A percentile compares a stretch with the other conserved stretches of the same genome.
These are phyloP conservation scores for Sporothrix globosa DNA, from an alignment of 2,329 filamentous ascomycete species.

Conservation along the genomic window DNA sequence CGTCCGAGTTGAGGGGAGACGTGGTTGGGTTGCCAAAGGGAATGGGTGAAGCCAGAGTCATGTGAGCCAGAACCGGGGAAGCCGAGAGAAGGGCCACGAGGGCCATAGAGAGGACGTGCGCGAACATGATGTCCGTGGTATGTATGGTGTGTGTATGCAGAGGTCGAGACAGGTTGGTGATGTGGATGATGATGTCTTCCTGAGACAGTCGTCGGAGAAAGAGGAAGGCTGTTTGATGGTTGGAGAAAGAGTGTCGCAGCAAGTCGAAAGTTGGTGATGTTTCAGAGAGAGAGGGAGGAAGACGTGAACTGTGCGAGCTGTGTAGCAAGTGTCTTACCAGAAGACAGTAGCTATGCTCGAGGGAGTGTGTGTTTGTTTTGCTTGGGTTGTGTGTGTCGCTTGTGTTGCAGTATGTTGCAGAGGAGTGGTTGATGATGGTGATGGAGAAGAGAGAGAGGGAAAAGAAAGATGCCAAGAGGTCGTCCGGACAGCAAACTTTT, in stretches of 20 bases:
- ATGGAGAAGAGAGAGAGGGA: not conserved
- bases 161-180: not conserved
- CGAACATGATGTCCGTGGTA: conserved; percentile 7
- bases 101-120: conserved; percentile 15
- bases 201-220: not conserved
- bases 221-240: not conserved
- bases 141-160: not conserved
- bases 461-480: conserved; percentile 24
- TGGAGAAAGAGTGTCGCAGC: not conserved
- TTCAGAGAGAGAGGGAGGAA: not conserved
- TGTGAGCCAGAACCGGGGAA: conserved; percentile 33
- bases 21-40: conserved; percentile 37
- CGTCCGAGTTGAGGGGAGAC: conserved; percentile 35
- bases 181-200: not conserved
- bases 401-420: not conserved
- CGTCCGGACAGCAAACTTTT: conserved; percentile 13
- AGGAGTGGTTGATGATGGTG: not conserved
- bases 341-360: conserved; percentile 19
- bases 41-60: conserved; percentile 35
- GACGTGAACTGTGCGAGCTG: not conserved
- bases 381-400: no score
- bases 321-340: conserved; percentile 16
- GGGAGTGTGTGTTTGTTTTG: conserved; percentile 5
- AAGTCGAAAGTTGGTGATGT: not conserved
- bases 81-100: conserved; percentile 29